Conservation (phyloP, 148 eudicot genomes). For the Suaeda aralocaspica region DNA sequence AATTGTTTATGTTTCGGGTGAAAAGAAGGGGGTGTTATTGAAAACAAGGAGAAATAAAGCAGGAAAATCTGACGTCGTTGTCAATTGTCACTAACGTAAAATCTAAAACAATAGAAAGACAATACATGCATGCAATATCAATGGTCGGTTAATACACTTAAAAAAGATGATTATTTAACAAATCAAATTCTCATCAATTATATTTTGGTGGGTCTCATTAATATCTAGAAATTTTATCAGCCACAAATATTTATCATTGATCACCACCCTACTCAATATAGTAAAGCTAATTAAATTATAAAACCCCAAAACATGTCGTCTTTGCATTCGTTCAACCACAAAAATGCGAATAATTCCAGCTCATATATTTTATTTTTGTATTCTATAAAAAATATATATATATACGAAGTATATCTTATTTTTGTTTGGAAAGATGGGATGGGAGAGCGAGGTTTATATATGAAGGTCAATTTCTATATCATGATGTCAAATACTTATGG, state of each 20-base stretch:
- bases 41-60: not conserved
- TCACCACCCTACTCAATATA: not conserved
- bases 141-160: constrained; percentile 21
- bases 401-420: no score
- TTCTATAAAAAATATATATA: no score
- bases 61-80: not conserved
- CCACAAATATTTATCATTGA: not conserved
- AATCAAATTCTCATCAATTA: constrained; percentile 16
- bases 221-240: not conserved
- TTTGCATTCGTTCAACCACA: constrained; percentile 14
- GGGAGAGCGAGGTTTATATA: no score
- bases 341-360: not conserved
- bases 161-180: constrained; percentile 20
- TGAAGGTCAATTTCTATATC: not conserved
- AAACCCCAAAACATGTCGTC: not conserved
- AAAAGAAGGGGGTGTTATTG: not conserved
- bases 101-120: not conserved
- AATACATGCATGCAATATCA: not conserved
- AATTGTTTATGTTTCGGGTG: not conserved
- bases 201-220: constrained; percentile 4
- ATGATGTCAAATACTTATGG: not conserved
- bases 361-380: not conserved
- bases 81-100: constrained; percentile 8
- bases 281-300: no score
- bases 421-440: not conserved